Base-by-base conservation (phyloP, 176 grass and related monocot genomes). In the Alloteropsis semialata region DNA sequence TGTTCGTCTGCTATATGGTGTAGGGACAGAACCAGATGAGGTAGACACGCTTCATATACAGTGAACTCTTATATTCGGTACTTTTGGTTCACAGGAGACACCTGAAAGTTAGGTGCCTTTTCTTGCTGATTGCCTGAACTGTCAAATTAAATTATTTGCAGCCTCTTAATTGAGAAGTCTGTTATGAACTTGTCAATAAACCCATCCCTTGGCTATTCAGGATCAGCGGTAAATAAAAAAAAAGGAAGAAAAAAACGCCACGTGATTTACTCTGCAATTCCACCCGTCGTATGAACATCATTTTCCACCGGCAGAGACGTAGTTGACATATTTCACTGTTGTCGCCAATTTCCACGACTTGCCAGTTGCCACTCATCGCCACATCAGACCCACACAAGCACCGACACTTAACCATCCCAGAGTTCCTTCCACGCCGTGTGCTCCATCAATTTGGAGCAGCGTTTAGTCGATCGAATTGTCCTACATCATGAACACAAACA, bases 321-420 rank as follows among this genome's bases (percentile, higher is more conserved):
- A 4, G 17, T 33, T 10, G 69, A 14, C 74, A 29, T 60, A 60
- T 45, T 17, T 32, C 65, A 65, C 10, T 21, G 41, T 76, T 2
- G 39, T 49, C 58, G 11, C 66, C 74, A 50, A 22, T 72, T 43
- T 21, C 16, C 21, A 46, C 18, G 44, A 39, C 27, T 14, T 36
- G 34, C n/a, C n/a, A n/a, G n/a, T 36, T 69, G 66, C 39, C 27
- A 37, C 11, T 44, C 79, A 25, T 27, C 54, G 22, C 65, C 86
- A 72, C 86, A 33, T 65, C 71, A 60, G 78, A 68, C 2, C 50
- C 51, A 60, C 16, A 56, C 83, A 86, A 41, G 75, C 53, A 79
- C 56, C 42, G 75, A 63, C 55, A 41, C 51, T 10, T 78, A 8
- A 25, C 51, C 27, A 8, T 10, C 21, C 51, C 6, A 22, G 57